These are phyloP conservation scores for Paragyromitra xinjiangensis DNA, from an alignment of 495 filamentous ascomycete species.

Conservation along the genomic window DNA sequence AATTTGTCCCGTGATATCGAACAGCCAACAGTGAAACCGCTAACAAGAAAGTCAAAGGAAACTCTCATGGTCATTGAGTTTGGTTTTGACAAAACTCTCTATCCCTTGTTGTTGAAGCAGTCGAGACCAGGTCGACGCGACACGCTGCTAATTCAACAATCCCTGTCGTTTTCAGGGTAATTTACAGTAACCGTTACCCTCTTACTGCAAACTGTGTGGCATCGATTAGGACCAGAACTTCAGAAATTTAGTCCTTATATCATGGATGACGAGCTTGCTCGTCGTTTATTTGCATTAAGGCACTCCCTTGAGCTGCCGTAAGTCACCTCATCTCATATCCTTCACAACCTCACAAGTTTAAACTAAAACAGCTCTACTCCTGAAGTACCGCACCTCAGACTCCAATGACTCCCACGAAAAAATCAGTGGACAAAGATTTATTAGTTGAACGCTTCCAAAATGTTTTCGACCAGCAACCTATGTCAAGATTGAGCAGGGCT, in stretches of 20 bases:
- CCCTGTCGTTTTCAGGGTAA: conserved; percentile 12
- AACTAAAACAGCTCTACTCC: conserved; percentile 1
- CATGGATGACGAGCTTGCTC: conserved; percentile 50
- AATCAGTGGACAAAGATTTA: conserved; percentile 23
- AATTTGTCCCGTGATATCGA: conserved; percentile 51
- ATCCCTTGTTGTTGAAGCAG: not conserved
- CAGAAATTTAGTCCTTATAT: not conserved
- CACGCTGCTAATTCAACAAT: not conserved
- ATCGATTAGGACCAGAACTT: not conserved
- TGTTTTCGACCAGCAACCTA: conserved; percentile 23
- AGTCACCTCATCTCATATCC: not conserved
- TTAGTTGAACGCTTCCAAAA: conserved; percentile 42
- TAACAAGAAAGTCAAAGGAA: conserved; percentile 56
- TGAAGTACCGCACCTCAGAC: not conserved
- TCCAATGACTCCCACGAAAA: not conserved
- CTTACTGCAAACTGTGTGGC: not conserved
- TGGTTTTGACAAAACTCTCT: not conserved
- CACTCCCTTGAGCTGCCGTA: conserved; percentile 35
- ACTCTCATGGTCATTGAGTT: conserved; percentile 48
- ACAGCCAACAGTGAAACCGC: conserved; percentile 56
- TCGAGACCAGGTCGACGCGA: not conserved
- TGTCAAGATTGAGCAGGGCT: not conserved
- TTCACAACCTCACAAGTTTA: not conserved
- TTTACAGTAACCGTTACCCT: not conserved
- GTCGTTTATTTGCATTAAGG: conserved; percentile 37